These are phyloP conservation scores for Quercus cerris DNA, from an alignment of 306 rosid species.

Conservation along the genomic window DNA sequence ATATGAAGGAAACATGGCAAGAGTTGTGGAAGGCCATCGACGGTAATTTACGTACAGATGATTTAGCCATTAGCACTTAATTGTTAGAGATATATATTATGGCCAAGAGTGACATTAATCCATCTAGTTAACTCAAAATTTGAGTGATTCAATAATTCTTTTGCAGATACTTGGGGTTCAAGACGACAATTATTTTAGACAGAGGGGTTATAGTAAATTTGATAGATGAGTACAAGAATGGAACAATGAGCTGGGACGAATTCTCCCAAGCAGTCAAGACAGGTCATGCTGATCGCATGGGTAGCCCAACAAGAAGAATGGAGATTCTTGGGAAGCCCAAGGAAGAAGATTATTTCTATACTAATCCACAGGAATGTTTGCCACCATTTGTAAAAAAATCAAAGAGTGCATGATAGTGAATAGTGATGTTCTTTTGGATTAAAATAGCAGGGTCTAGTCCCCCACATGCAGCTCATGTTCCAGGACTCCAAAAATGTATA, in stretches of 20 bases:
- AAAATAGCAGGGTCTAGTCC: no score
- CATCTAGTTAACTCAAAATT: not conserved
- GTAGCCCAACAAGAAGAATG: conserved; percentile 56
- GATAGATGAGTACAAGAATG: conserved; percentile 55
- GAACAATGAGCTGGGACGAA: conserved; percentile 70
- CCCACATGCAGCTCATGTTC: no score
- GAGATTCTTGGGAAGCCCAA: conserved; percentile 53
- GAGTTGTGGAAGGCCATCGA: conserved; percentile 90
- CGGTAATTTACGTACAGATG: conserved; percentile 39
- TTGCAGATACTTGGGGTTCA: conserved; percentile 82
- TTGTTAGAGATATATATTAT: not conserved
- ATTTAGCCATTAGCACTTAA: not conserved
- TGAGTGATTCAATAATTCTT: not conserved
- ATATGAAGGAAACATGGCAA: conserved; percentile 95
- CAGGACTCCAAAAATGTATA: no score
- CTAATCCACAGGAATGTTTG: conserved; percentile 86
- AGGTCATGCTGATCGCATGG: conserved; percentile 61
- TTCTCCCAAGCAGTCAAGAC: conserved; percentile 63
- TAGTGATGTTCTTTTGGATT: not conserved
- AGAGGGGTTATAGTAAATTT: conserved; percentile 59
- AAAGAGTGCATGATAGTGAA: conserved; percentile 29
- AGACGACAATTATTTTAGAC: conserved; percentile 56
- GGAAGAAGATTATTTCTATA: conserved; percentile 92
- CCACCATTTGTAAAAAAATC: conserved; percentile 50
- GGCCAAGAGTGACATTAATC: no score